These are phyloP conservation scores for Linum lewisii DNA, from an alignment of 345 rosid genomes.

Conservation along the genomic window DNA sequence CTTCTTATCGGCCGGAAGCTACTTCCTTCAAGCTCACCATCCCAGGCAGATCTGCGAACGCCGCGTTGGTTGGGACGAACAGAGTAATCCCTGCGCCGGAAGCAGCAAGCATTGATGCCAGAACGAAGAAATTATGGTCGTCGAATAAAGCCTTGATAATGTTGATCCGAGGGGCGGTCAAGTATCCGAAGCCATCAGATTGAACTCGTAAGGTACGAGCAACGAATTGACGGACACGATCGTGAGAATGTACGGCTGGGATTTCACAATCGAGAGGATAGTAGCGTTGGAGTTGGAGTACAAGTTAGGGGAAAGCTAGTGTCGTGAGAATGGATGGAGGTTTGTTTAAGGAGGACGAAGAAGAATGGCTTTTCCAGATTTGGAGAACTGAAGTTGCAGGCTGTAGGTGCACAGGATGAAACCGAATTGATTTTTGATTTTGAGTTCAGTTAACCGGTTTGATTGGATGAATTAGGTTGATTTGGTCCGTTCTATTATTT, in stretches of 20 bases:
- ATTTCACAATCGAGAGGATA: slow-evolving; percentile 41
- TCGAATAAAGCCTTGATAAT: slow-evolving; percentile 62
- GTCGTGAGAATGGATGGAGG: no score
- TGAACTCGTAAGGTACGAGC: slow-evolving; percentile 54
- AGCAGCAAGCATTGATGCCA: slow-evolving; percentile 66
- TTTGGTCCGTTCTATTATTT: no score
- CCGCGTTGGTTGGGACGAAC: slow-evolving; percentile 69
- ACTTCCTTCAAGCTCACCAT: slow-evolving; percentile 53
- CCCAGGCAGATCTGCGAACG: slow-evolving; percentile 64
- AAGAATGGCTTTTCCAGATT: no score
- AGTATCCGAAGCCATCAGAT: slow-evolving; percentile 61
- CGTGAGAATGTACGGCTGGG: slow-evolving; percentile 56
- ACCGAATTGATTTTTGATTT: no score
- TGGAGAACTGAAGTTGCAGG: no score
- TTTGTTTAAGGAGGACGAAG: no score
- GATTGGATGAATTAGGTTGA: no score
- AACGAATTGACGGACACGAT: slow-evolving; percentile 57
- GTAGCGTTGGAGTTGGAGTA: slow-evolving; percentile 47
- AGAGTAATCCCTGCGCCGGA: slow-evolving; percentile 91
- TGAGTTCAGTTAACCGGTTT: no score
- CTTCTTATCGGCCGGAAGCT: slow-evolving; percentile 62
- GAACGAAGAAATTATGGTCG: slow-evolving; percentile 79
- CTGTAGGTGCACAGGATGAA: no score
- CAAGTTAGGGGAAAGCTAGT: slow-evolving; percentile 41
- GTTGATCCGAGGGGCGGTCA: slow-evolving; percentile 57